These are phyloP conservation scores for Murraya koenigii DNA, from an alignment of 345 rosid species.

Conservation along the genomic window DNA sequence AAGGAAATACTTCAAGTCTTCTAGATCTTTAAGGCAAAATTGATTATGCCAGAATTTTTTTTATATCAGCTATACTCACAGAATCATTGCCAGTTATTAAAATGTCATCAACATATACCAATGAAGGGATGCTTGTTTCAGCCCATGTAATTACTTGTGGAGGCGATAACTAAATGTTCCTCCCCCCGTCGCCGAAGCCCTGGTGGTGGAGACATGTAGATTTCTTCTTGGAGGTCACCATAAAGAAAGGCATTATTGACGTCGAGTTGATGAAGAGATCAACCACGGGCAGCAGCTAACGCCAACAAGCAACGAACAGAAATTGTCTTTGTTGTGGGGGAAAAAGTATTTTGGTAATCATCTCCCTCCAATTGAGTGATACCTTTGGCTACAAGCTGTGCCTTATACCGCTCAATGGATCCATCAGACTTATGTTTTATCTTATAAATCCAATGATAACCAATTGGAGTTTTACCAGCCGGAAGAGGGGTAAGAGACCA, in stretches of 20 bases:
- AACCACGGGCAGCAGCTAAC: background rate
- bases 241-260: background rate
- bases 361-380: background rate
- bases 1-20: background rate
- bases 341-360: background rate
- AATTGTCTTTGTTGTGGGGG: background rate
- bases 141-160: too few relatives aligned
- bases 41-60: background rate
- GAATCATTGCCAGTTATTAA: background rate
- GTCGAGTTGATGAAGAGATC: background rate
- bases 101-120: background rate
- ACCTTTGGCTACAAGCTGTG: background rate
- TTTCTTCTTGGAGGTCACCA: background rate
- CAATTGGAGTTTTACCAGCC: background rate
- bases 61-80: background rate
- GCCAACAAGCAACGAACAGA: background rate
- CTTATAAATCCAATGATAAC: background rate
- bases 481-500: background rate
- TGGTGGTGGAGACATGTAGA: background rate
- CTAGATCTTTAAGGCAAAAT: background rate
- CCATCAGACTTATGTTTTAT: background rate
- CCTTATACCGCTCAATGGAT: background rate
- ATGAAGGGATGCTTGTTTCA: background rate
- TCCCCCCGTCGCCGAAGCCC: slow-evolving; percentile 5
- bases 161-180: background rate